Evolutionary conservation across 31 red algal species (phyloP), one percentile per base, ranked within the genome.

Genomic region (Asparagopsis taxiformis): DNA sequence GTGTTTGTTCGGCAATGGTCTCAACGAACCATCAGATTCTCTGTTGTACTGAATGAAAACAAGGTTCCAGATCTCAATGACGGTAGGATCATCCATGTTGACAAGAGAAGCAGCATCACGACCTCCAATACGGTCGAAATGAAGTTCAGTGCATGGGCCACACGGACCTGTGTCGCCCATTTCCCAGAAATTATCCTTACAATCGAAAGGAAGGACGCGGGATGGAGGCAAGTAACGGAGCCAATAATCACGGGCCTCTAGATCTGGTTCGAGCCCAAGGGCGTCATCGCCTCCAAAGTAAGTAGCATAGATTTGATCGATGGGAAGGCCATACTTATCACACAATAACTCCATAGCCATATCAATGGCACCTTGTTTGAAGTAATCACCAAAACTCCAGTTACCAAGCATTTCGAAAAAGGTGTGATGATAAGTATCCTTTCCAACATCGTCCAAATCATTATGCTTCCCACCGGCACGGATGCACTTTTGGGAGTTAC

Each of bases 321-420:
- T 64, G 16, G 73, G 72, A 1, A 99, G 41, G 2, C 67, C 59
- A 58, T 91, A 99, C 26, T 59, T 55, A 13, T 79, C 36, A 1
- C 37, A 55, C 1, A 99, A 74, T 19, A 99, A 79, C 3, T 84
- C 39, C 43, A 80, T 80, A 9, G 88, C 88, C 92, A 78, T 88
- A 41, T 90, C 84, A 61, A 99, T 96, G 11, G 97, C 97, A 32
- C 89, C 93, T 28, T 72, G 49, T 59, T 99, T 99, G 66, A 99
- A 99, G 65, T 99, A 99, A 57, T 93, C 89, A 0, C 97, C 97
- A 70, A 99, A 96, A 48, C 79, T 88, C 97, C 97, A 99, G 56
- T 96, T 99, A 36, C 97, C 97, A 60, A 99, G 70, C 97, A 99
- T 99, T 69, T 99, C 97, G 48, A 99, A 99, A 64, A 99, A 96